A percentile compares a stretch with the other conserved stretches of the same genome.
phyloP scores from a whole-genome alignment of 2,329 filamentous ascomycete species.

The Penicillium sp. region DNA sequence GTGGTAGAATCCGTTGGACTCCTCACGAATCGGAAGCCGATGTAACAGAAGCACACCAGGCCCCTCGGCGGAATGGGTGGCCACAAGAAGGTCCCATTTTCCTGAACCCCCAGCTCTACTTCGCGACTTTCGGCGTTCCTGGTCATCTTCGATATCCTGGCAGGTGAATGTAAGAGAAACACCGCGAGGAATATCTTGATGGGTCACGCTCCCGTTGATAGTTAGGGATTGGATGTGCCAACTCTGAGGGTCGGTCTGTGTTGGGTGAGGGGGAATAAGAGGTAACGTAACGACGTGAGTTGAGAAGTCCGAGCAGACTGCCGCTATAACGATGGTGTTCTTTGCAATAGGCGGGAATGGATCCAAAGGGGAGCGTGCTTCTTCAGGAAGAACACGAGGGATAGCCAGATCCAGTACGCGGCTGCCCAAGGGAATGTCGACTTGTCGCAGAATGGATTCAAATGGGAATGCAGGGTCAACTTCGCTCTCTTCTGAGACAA shows the following conservation, averaged over 20 bases:
- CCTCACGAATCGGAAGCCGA: slow-evolving; percentile 39
- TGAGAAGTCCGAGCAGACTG: slow-evolving; percentile 58
- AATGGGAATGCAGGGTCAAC: slow-evolving; percentile 58
- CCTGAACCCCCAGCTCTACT: slow-evolving; percentile 26
- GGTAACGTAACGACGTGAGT: slow-evolving; percentile 57
- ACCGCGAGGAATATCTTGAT: slow-evolving; percentile 52
- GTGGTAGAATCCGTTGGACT: slow-evolving; percentile 21
- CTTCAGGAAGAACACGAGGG: slow-evolving; percentile 46
- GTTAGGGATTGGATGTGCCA: slow-evolving; percentile 50
- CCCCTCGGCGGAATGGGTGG: slow-evolving; percentile 47
- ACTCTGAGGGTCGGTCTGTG: slow-evolving; percentile 34
- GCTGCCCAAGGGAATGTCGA: slow-evolving; percentile 56
- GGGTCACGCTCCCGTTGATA: slow-evolving; percentile 47
- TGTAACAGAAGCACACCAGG: slow-evolving; percentile 47
- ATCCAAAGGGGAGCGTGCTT: slow-evolving; percentile 40
- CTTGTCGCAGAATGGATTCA: slow-evolving; percentile 52
- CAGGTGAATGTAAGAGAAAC: slow-evolving; percentile 56
- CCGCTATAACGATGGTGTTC: slow-evolving; percentile 53
- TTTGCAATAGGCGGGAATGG: slow-evolving; percentile 50
- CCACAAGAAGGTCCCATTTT: slow-evolving; percentile 47
- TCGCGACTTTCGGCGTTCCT: slow-evolving; percentile 32
- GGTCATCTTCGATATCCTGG: slow-evolving; percentile 33
- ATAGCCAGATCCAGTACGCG: slow-evolving; percentile 55
- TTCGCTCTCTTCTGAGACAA: slow-evolving; percentile 56
- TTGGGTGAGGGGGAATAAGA: slow-evolving; percentile 51